Percentiles rank a stretch among this genome's conserved stretches.
phyloP scores from a whole-genome alignment of 2,329 filamentous ascomycete genomes.

The Colletotrichum coccodes region DNA sequence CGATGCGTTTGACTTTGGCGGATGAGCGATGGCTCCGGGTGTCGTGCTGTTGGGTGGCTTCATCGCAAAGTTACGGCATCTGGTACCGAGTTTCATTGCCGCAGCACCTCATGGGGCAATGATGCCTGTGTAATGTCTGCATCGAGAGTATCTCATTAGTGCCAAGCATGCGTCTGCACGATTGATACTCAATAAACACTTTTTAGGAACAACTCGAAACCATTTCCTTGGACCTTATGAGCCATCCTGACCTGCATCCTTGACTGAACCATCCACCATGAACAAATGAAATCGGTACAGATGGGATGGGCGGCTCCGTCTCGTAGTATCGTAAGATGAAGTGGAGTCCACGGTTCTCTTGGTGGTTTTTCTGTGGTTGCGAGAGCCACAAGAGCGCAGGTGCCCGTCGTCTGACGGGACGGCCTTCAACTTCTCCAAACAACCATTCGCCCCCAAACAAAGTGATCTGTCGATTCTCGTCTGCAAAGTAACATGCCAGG shows the following conservation, averaged over 20 bases:
- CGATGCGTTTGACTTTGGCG: no score
- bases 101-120: no score
- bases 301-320: no score
- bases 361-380: background rate
- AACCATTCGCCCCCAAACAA: background rate
- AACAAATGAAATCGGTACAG: no score
- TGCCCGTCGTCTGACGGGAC: background rate
- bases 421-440: background rate
- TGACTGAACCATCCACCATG: no score
- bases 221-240: no score
- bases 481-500: background rate
- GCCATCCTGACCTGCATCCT: no score
- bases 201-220: no score
- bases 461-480: background rate
- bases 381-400: background rate
- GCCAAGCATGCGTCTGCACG: background rate
- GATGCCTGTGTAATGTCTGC: background rate
- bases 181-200: no score
- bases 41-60: background rate
- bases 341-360: background rate
- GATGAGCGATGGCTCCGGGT: no score
- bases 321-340: background rate
- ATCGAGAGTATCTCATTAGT: no score
- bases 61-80: background rate
- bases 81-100: background rate